These are phyloP conservation scores for Cyberlindnera subsufficiens DNA, from an alignment of 805 yeast species.

Conservation along the genomic window DNA sequence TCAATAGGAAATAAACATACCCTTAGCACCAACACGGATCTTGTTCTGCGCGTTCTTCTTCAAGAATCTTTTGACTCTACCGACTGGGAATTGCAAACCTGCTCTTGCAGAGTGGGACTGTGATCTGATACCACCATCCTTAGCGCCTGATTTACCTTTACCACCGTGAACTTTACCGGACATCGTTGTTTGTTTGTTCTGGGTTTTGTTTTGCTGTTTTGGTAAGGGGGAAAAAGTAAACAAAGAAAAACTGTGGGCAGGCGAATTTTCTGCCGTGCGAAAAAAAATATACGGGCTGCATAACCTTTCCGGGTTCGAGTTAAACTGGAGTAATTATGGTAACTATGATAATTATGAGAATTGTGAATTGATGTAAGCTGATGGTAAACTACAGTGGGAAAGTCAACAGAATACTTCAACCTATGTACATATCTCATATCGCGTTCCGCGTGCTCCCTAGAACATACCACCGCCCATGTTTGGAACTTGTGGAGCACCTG, in stretches of 20 bases:
- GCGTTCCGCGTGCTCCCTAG: conserved; percentile 3
- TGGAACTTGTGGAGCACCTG: conserved; percentile 47
- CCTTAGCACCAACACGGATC: conserved; percentile 74
- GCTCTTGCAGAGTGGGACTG: conserved; percentile 94
- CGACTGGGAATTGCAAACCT: conserved; percentile 95
- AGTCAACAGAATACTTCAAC: not conserved
- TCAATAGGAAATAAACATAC: conserved; percentile 17
- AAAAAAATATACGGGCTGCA: not conserved
- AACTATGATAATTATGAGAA: too few species aligned
- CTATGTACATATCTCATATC: conserved; percentile 6
- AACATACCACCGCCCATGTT: conserved; percentile 59
- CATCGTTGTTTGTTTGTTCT: conserved; percentile 37
- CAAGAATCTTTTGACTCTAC: conserved; percentile 95
- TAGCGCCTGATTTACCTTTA: conserved; percentile 89
- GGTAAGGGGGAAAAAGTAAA: conserved; percentile 8
- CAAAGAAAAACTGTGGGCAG: conserved; percentile 4
- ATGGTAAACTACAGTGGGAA: too few species aligned
- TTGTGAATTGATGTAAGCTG: too few species aligned
- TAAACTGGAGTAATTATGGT: too few species aligned
- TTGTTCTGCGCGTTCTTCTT: conserved; percentile 85
- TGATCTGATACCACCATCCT: conserved; percentile 53
- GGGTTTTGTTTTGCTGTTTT: conserved; percentile 7
- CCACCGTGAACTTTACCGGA: conserved; percentile 97
- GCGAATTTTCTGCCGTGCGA: not conserved
- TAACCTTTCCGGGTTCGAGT: not conserved